Evolutionary conservation across 140 eudicot species (phyloP).

Genomic region (Oenanthe javanica): DNA sequence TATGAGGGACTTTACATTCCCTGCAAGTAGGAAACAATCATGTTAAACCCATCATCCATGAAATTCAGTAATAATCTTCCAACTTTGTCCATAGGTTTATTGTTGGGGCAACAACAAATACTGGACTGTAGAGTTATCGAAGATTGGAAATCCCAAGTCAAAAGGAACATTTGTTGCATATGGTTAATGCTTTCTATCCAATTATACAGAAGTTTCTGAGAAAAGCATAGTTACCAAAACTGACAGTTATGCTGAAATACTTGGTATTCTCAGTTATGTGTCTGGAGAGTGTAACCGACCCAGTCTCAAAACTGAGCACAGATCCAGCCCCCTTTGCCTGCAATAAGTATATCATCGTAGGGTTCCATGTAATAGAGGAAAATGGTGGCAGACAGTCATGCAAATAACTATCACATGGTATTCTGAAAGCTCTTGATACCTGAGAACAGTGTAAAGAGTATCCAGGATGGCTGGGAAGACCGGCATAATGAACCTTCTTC

Average conservation of each 20-base stretch:
- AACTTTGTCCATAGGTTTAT: background rate
- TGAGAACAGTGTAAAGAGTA: no score
- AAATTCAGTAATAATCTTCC: background rate
- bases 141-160: background rate
- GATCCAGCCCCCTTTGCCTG: slow-evolving; percentile 99
- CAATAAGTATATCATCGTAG: slow-evolving; percentile 5
- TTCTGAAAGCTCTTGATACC: slow-evolving; percentile 24
- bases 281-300: slow-evolving; percentile 78
- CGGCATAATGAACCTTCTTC: no score
- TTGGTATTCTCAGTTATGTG: slow-evolving; percentile 79
- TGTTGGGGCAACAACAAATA: background rate
- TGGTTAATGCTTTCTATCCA: background rate
- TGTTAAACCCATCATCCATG: background rate
- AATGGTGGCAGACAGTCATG: background rate
- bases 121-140: background rate
- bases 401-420: background rate
- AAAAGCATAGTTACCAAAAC: slow-evolving; percentile 60
- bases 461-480: no score
- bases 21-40: slow-evolving; percentile 25
- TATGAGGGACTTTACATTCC: slow-evolving; percentile 92
- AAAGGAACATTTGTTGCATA: background rate
- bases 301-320: slow-evolving; percentile 81
- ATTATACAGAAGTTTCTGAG: no score
- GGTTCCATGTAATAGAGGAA: background rate
- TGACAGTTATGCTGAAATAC: slow-evolving; percentile 80